Base-by-base conservation (phyloP, 148 eudicot species). In the Polygonum maritimum region DNA sequence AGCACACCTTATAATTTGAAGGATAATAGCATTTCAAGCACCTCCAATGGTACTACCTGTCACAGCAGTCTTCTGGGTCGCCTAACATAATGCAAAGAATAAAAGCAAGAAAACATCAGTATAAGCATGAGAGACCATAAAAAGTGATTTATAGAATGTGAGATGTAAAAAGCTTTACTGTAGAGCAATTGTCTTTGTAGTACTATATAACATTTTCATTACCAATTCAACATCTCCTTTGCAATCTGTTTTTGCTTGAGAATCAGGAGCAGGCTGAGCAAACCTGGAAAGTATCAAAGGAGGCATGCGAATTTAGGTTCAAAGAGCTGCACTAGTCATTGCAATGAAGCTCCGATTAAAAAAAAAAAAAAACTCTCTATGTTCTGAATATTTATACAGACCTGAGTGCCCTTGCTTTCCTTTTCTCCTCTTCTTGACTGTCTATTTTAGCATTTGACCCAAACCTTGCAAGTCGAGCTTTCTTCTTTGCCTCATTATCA, bases 361-460 rank as follows among this genome's bases (percentile, higher is more conserved):
- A 36, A 67, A 33, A 36, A 67, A 33, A 38, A 21, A 31, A 16
- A 67, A 36, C 36, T 14, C 35, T 7, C 63, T 21, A 19, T 19
- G 10, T 2, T 22, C 71, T 36, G 19, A 67, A 67, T 35, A 67
- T 67, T 31, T 67, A 15, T 67, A 67, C 78, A 71, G 41, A 94
- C 98, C 98, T 94, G 62, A 90, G 75, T 52, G 91, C 96, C 74
- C 97, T 89, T 35, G 97, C 96, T 88, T 92, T 92, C 88, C 87
- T 94, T 77, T 94, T 94, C 75, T 90, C 97, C 77, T 94, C 97
- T 84, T 94, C 98, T 58, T 26, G 69, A 36, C 79, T 74, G 78
- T 88, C 85, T 38, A 85, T 55, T 81, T 88, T 92, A 2, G 81
- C 55, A 36, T 60, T 87, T 5, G 83, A 78, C 31, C 79, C 89